Conservation (phyloP, 176 grass and related monocot genomes). For the Chrysopogon serrulatus region DNA sequence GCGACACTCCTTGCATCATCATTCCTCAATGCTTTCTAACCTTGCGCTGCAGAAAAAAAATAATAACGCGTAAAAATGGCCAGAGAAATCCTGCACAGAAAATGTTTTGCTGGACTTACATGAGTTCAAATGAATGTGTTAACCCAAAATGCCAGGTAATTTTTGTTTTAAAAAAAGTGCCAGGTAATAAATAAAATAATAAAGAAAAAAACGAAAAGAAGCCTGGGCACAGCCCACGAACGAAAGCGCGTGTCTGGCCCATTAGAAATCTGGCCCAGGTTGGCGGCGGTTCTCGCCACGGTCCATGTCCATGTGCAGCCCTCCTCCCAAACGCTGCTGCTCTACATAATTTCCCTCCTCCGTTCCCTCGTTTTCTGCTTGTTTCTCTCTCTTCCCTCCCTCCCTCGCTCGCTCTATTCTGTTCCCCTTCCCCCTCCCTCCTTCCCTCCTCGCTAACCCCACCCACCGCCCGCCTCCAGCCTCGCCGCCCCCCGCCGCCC, state of each 20-base stretch:
- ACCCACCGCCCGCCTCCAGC: constrained; percentile 23
- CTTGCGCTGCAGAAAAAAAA: background rate
- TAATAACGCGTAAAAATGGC: background rate
- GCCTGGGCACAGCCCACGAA: background rate
- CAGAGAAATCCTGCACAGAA: background rate
- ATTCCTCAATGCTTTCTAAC: background rate
- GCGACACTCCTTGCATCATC: background rate
- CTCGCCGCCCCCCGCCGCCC: background rate
- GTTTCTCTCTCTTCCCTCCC: constrained; percentile 23
- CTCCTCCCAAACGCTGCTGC: background rate
- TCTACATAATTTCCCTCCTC: constrained; percentile 45
- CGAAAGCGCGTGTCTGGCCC: background rate
- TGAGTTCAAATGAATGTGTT: too few relatives aligned
- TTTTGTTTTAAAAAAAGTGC: too few relatives aligned
- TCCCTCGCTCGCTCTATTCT: background rate
- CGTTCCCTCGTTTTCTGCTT: constrained; percentile 59
- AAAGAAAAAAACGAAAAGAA: background rate
- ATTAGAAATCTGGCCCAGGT: background rate
- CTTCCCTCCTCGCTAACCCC: constrained; percentile 16
- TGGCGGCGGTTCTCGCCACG: background rate
- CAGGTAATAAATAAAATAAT: background rate
- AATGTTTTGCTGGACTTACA: background rate
- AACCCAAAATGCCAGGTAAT: background rate
- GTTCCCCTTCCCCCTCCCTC: background rate
- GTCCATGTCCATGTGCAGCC: background rate